phyloP scores from a whole-genome alignment of 1,284 basidiomycete genomes.

The Ceratobasidium sp. region DNA sequence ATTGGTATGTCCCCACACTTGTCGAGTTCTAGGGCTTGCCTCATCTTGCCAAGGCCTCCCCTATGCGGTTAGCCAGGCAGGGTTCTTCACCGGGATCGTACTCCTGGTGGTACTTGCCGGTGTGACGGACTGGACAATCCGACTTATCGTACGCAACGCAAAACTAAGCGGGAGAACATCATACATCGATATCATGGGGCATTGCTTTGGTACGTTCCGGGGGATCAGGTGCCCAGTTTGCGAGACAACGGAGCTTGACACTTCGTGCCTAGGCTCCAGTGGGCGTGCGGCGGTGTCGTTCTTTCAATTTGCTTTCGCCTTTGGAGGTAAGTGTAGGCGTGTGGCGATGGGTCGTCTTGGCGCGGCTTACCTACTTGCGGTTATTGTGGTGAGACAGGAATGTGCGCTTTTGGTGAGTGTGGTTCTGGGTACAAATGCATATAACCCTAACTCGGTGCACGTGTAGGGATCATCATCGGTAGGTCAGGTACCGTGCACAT shows the following conservation, averaged over 20 bases:
- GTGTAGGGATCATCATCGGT: slow-evolving; percentile 63
- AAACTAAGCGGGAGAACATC: slow-evolving; percentile 94
- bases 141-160: slow-evolving; percentile 94
- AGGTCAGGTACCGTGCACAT: not conserved
- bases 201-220: slow-evolving; percentile 80
- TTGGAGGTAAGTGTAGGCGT: slow-evolving; percentile 77
- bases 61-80: slow-evolving; percentile 92
- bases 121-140: slow-evolving; percentile 98
- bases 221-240: not conserved
- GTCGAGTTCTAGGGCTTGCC: not conserved
- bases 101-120: slow-evolving; percentile 85
- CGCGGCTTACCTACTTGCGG: slow-evolving; percentile 36
- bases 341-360: not conserved
- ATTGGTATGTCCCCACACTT: slow-evolving; percentile 71
- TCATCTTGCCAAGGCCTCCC: slow-evolving; percentile 74
- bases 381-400: slow-evolving; percentile 66
- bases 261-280: slow-evolving; percentile 59
- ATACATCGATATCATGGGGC: slow-evolving; percentile 97
- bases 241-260: not conserved
- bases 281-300: slow-evolving; percentile 94
- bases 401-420: slow-evolving; percentile 93
- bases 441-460: not conserved
- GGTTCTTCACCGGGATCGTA: slow-evolving; percentile 87
- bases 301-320: slow-evolving; percentile 98
- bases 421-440: slow-evolving; percentile 62